phyloP scores from a whole-genome alignment of 345 rosid genomes.

The Raphanus raphanistrum region DNA sequence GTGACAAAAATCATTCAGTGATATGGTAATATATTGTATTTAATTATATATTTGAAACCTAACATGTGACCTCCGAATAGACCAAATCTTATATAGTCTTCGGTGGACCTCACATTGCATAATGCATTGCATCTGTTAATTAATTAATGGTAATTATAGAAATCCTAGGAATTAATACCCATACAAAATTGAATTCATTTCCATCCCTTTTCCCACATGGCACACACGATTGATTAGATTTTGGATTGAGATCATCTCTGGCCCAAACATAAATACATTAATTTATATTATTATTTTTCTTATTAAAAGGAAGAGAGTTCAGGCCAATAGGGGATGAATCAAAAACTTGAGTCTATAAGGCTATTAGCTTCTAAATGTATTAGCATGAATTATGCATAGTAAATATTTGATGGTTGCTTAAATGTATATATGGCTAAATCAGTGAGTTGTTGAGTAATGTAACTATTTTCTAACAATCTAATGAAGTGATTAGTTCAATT shows the following conservation, averaged over 20 bases:
- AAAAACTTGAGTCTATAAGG: neutral
- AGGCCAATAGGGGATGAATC: neutral
- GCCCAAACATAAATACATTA: neutral
- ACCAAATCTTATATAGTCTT: neutral
- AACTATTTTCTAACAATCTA: too few species aligned
- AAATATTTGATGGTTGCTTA: neutral
- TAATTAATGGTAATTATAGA: neutral
- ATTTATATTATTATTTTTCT: neutral
- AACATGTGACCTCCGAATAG: neutral
- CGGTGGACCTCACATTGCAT: slow-evolving; percentile 4
- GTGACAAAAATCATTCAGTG: neutral
- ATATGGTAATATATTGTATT: neutral
- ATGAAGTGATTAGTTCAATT: too few species aligned
- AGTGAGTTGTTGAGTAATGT: neutral
- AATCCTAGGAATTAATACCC: slow-evolving; percentile 1
- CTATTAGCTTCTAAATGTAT: neutral
- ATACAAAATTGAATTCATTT: slow-evolving; percentile 4
- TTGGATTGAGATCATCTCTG: neutral
- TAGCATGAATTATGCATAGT: neutral
- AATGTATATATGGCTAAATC: neutral
- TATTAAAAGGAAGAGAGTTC: neutral
- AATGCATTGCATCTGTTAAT: slow-evolving; percentile 28
- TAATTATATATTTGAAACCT: neutral
- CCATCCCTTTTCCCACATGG: slow-evolving; percentile 9
- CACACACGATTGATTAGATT: neutral